These are phyloP conservation scores for Mycena olivaceomarginata DNA, from an alignment of 768 basidiomycete genomes.

Conservation along the genomic window DNA sequence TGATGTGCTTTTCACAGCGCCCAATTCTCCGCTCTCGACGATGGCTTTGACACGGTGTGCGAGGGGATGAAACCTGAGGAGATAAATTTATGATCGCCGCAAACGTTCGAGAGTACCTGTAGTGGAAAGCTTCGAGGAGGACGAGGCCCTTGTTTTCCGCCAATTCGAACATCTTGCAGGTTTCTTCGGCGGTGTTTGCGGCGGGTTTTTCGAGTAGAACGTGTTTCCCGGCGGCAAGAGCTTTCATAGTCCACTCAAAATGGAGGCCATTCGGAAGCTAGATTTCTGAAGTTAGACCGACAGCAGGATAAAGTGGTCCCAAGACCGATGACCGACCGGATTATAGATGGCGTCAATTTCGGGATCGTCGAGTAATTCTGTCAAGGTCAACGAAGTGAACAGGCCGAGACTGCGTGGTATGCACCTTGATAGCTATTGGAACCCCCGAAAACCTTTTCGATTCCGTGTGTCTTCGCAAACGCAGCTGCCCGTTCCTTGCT, in stretches of 20 bases:
- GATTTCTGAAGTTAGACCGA: too few relatives aligned
- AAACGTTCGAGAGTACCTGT: conserved; percentile 56
- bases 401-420: neutral
- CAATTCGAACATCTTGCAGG: conserved; percentile 70
- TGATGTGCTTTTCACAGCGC: conserved; percentile 66
- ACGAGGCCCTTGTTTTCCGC: conserved; percentile 70
- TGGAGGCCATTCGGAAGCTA: conserved; percentile 78
- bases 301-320: too few relatives aligned
- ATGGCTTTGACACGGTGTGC: conserved; percentile 74
- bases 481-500: conserved; percentile 64
- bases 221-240: conserved; percentile 78
- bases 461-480: conserved; percentile 73
- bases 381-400: neutral
- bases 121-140: conserved; percentile 79
- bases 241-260: conserved; percentile 83
- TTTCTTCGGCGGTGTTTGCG: conserved; percentile 70
- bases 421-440: conserved; percentile 71
- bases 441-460: conserved; percentile 71
- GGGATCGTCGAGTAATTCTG: conserved; percentile 69
- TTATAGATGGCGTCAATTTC: conserved; percentile 73
- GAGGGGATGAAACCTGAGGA: conserved; percentile 78
- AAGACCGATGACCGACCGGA: conserved; percentile 52
- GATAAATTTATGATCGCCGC: neutral
- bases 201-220: conserved; percentile 81
- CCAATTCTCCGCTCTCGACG: conserved; percentile 74